phyloP scores from a whole-genome alignment of 2,329 filamentous ascomycete species.

The Aspergillus sp. region DNA sequence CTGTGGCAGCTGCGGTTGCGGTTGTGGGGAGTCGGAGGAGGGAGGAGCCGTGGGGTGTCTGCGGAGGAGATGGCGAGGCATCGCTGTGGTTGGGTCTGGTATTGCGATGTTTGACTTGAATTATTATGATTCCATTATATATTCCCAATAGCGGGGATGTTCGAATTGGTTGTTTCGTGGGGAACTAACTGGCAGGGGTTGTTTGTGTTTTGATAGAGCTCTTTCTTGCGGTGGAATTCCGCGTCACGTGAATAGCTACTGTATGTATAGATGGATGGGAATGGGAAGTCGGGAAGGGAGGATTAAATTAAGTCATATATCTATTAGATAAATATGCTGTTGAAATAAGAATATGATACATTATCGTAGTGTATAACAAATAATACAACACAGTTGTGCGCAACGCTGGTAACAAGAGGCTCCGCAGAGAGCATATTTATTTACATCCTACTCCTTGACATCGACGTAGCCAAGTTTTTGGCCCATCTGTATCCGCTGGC shows the following conservation, averaged over 20 bases:
- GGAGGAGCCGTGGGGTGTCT: slow-evolving; percentile 12
- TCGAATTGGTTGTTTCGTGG: background rate
- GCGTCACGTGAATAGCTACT: slow-evolving; percentile 6
- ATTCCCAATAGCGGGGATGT: background rate
- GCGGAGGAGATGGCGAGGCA: slow-evolving; percentile 25
- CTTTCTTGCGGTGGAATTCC: slow-evolving; percentile 9
- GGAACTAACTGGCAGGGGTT: background rate
- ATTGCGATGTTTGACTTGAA: background rate
- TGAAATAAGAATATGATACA: slow-evolving; percentile 1
- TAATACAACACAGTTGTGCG: background rate
- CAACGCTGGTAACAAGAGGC: background rate
- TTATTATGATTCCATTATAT: slow-evolving; percentile 2
- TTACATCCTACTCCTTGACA: slow-evolving; percentile 16
- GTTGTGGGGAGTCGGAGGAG: slow-evolving; percentile 13
- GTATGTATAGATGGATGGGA: background rate
- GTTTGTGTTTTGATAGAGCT: background rate
- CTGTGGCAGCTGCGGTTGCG: slow-evolving; percentile 6
- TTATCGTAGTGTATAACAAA: background rate
- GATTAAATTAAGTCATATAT: background rate
- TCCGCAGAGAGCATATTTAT: slow-evolving; percentile 1
- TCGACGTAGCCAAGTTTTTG: slow-evolving; percentile 76
- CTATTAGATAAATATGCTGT: background rate
- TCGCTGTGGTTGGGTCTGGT: slow-evolving; percentile 6
- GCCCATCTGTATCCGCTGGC: slow-evolving; percentile 85
- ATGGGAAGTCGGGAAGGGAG: background rate